A percentile compares a stretch with the other conserved stretches of the same genome.
Evolutionary conservation across 2,329 filamentous ascomycete species (phyloP).

Genomic region (Aulographum hederae): DNA sequence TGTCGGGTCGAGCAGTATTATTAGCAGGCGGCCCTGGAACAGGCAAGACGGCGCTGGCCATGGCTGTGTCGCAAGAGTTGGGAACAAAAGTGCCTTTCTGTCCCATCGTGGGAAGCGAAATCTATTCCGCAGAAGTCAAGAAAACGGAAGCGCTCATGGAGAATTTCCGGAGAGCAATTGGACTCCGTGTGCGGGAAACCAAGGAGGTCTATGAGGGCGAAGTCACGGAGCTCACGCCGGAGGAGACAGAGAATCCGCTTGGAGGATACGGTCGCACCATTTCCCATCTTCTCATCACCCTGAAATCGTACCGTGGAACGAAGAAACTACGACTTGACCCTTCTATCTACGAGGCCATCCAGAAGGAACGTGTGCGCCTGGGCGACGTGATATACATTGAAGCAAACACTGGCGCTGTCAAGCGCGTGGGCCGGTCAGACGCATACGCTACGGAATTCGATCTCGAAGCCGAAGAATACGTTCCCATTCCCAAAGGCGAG

Average conservation of each 20-base stretch:
- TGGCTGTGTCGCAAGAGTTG: constrained; percentile 90
- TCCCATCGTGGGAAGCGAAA: constrained; percentile 92
- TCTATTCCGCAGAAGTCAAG: constrained; percentile 96
- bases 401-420: constrained; percentile 95
- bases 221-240: constrained; percentile 90
- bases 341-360: constrained; percentile 97
- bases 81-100: constrained; percentile 98
- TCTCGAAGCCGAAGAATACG: constrained; percentile 95
- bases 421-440: constrained; percentile 87
- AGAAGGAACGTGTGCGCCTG: constrained; percentile 90
- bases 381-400: constrained; percentile 99
- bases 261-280: constrained; percentile 97
- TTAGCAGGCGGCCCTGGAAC: constrained; percentile 90
- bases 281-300: constrained; percentile 78
- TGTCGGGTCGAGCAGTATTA: constrained; percentile 86
- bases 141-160: constrained; percentile 99
- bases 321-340: constrained; percentile 96
- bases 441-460: constrained; percentile 98
- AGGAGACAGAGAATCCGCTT: constrained; percentile 94
- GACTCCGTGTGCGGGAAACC: constrained; percentile 86
- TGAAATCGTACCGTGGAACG: constrained; percentile 90
- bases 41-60: constrained; percentile 88
- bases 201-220: constrained; percentile 99
- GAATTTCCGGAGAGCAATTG: constrained; percentile 94
- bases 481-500: constrained; percentile 95